Percentiles rank a stretch among this genome's conserved stretches.
Conservation (phyloP, 768 basidiomycete species). For the Tricholoma matsutake region DNA sequence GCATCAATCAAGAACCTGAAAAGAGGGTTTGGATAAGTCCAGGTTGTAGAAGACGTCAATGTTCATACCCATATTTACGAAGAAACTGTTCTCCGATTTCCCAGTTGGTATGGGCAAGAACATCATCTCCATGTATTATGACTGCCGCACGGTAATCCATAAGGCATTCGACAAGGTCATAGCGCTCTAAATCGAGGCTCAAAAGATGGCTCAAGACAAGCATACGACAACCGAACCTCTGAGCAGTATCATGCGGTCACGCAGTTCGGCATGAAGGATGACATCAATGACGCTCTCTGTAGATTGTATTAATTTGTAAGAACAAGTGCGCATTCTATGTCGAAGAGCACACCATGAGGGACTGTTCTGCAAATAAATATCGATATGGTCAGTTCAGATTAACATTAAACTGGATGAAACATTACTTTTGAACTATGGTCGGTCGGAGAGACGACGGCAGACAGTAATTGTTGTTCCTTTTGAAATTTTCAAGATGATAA, state of each 20-base stretch:
- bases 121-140: slow-evolving; percentile 86
- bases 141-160: slow-evolving; percentile 67
- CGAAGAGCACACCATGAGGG: slow-evolving; percentile 63
- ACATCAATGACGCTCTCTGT: slow-evolving; percentile 89
- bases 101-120: slow-evolving; percentile 88
- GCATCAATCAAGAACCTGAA: slow-evolving; percentile 77
- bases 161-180: slow-evolving; percentile 77
- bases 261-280: slow-evolving; percentile 83
- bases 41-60: neutral
- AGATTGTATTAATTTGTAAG: slow-evolving; percentile 2
- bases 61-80: slow-evolving; percentile 70
- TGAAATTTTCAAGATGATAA: slow-evolving; percentile 90
- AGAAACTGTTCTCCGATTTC: slow-evolving; percentile 85
- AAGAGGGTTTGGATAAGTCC: slow-evolving; percentile 2
- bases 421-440: slow-evolving; percentile 79
- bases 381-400: slow-evolving; percentile 9
- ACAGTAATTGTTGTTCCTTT: slow-evolving; percentile 81
- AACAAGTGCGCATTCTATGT: slow-evolving; percentile 4
- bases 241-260: slow-evolving; percentile 87
- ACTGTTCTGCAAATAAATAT: slow-evolving; percentile 52
- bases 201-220: neutral
- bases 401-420: slow-evolving; percentile 4
- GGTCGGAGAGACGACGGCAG: slow-evolving; percentile 86
- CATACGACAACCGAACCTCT: slow-evolving; percentile 50
- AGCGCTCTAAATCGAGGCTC: slow-evolving; percentile 50